A percentile compares a stretch with the other conserved stretches of the same genome.
Conservation (phyloP, 208 protist species). For the Leishmania amazonensis region DNA sequence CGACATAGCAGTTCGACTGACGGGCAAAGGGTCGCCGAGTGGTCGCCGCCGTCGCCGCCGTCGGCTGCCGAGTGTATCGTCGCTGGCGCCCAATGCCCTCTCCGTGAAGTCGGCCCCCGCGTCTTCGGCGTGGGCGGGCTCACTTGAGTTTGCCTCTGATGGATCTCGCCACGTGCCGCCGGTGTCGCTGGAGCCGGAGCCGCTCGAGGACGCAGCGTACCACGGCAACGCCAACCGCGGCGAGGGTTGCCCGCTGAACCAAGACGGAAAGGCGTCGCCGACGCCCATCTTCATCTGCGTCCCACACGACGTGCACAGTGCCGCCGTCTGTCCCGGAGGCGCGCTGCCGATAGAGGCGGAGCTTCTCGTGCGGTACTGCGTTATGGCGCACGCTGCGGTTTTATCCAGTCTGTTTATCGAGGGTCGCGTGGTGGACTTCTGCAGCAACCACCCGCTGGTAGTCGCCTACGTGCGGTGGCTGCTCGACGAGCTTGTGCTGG, state of each 20-base stretch:
- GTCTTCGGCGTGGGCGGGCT: background rate
- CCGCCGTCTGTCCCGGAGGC: background rate
- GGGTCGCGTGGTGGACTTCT: slow-evolving; percentile 61
- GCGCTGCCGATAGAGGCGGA: slow-evolving; percentile 9
- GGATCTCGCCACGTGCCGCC: slow-evolving; percentile 31
- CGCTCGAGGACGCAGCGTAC: slow-evolving; percentile 55
- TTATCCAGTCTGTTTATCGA: slow-evolving; percentile 76
- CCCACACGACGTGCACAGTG: background rate
- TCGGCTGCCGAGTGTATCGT: too few species aligned
- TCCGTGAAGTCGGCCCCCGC: background rate
- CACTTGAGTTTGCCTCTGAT: slow-evolving; percentile 30
- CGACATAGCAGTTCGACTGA: slow-evolving; percentile 16
- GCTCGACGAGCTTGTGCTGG: slow-evolving; percentile 49
- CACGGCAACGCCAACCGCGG: slow-evolving; percentile 65
- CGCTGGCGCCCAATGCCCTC: background rate
- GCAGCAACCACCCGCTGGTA: slow-evolving; percentile 44
- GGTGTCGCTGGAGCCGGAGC: slow-evolving; percentile 37
- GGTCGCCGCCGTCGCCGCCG: slow-evolving; percentile 14
- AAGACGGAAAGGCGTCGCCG: slow-evolving; percentile 35
- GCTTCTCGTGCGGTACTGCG: slow-evolving; percentile 36
- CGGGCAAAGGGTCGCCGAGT: background rate
- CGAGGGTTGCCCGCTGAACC: slow-evolving; percentile 71
- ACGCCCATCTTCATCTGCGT: slow-evolving; percentile 57
- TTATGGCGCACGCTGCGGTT: slow-evolving; percentile 70
- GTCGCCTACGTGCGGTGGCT: slow-evolving; percentile 61